Evolutionary conservation across 768 basidiomycete genomes (phyloP).

Genomic region (Rhodosporidiobolus sp.): DNA sequence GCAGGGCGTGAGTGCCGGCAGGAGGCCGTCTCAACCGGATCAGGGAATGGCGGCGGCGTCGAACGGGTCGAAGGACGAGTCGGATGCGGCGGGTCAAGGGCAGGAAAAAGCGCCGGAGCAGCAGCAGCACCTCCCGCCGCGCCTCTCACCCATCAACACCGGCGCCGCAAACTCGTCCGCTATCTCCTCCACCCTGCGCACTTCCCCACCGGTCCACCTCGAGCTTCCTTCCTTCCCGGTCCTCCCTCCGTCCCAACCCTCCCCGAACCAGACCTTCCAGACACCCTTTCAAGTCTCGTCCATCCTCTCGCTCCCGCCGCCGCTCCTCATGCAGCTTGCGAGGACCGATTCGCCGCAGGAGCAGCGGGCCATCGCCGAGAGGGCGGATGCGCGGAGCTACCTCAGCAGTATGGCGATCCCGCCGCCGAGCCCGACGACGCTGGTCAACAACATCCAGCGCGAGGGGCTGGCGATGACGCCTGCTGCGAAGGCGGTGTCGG

Average conservation of each 20-base stretch:
- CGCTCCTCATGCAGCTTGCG: conserved; percentile 37
- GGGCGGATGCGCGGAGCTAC: conserved; percentile 8
- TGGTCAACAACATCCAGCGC: conserved; percentile 22
- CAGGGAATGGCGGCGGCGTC: neutral
- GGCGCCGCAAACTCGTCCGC: neutral
- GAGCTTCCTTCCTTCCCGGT: conserved; percentile 30
- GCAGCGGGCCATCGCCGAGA: conserved; percentile 20
- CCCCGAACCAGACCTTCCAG: conserved; percentile 29
- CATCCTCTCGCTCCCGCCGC: conserved; percentile 36
- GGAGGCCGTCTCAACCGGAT: neutral
- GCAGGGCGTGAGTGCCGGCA: neutral
- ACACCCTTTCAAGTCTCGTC: conserved; percentile 35
- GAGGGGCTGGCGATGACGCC: conserved; percentile 10
- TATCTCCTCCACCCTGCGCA: neutral
- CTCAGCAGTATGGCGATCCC: conserved; percentile 38
- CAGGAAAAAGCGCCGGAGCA: neutral
- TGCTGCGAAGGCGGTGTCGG: too few species aligned
- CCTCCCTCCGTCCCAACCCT: conserved; percentile 28
- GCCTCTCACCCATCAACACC: too few species aligned
- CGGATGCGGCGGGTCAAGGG: neutral
- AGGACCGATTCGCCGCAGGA: conserved; percentile 24
- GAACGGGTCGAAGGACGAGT: neutral
- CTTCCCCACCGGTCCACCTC: neutral
- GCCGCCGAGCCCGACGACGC: conserved; percentile 35
- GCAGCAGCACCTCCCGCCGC: neutral